Percentiles rank a stretch among this genome's conserved stretches.
Evolutionary conservation across 2,329 filamentous ascomycete species (phyloP).

Genomic region (Tetracladium maxilliforme): DNA sequence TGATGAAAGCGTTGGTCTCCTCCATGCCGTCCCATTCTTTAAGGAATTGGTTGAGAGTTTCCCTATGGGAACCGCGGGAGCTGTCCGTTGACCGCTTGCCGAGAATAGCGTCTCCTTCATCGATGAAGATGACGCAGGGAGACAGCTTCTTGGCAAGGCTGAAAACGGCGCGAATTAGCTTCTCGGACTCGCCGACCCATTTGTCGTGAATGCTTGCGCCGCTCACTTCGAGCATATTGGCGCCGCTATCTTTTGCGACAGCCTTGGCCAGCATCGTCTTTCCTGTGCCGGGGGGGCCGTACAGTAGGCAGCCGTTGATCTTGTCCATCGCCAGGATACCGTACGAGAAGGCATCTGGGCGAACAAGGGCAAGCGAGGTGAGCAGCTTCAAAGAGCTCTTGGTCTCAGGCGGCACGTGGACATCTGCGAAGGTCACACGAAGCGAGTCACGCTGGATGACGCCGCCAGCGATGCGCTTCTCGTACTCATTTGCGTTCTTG

Average conservation of each 20-base stretch:
- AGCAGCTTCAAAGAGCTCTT: conserved; percentile 79
- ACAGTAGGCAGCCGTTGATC: conserved; percentile 78
- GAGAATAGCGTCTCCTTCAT: conserved; percentile 89
- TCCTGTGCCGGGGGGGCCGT: conserved; percentile 73
- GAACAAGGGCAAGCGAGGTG: conserved; percentile 71
- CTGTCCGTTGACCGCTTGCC: conserved; percentile 55
- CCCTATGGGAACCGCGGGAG: conserved; percentile 59
- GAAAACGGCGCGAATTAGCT: conserved; percentile 89
- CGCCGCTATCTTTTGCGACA: conserved; percentile 52
- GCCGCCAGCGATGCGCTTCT: conserved; percentile 68
- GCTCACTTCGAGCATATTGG: conserved; percentile 72
- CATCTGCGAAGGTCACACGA: conserved; percentile 73
- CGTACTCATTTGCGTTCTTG: too few relatives aligned
- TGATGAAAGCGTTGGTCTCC: conserved; percentile 79
- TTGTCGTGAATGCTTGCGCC: conserved; percentile 91
- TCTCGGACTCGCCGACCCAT: conserved; percentile 92
- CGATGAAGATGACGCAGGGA: conserved; percentile 90
- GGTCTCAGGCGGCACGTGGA: conserved; percentile 70
- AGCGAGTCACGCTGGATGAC: conserved; percentile 73
- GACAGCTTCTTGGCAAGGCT: conserved; percentile 79
- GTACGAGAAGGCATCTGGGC: conserved; percentile 92
- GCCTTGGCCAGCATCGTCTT: conserved; percentile 59
- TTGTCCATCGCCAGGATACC: conserved; percentile 84
- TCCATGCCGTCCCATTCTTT: conserved; percentile 91
- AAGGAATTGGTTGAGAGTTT: conserved; percentile 92